Evolutionary conservation across 176 grass and related monocot species (phyloP).

Genomic region (Carex myosuroides): DNA sequence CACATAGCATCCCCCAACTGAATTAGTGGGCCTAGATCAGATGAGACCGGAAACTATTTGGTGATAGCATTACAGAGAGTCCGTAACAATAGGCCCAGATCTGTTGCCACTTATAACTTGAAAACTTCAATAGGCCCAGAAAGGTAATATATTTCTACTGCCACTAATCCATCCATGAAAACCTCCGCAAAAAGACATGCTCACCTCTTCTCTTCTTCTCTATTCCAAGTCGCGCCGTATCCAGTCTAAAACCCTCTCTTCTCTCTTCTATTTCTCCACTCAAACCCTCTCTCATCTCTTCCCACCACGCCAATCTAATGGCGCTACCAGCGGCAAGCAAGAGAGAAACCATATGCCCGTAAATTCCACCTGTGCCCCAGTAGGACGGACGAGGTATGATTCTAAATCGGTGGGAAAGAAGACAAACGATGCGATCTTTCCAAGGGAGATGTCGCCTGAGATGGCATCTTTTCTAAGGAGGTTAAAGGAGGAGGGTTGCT

Average conservation of each 20-base stretch:
- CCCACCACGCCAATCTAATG: neutral
- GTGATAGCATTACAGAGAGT: neutral
- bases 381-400: neutral
- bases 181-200: neutral
- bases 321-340: neutral
- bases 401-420: neutral
- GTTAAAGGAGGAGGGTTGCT: neutral
- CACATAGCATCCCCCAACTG: no score
- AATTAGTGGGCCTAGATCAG: no score
- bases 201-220: neutral
- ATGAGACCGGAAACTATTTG: no score
- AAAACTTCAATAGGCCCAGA: neutral
- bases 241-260: neutral
- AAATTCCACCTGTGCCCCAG: neutral
- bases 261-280: neutral
- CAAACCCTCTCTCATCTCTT: neutral
- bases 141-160: neutral
- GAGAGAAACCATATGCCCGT: neutral
- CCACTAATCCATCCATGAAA: neutral
- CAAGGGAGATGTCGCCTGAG: neutral
- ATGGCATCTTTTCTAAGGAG: neutral
- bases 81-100: neutral
- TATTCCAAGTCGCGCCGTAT: neutral
- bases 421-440: neutral
- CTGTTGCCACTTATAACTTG: neutral